These are phyloP conservation scores for Casuarina cunninghamiana DNA, from an alignment of 306 rosid genomes.

Conservation along the genomic window DNA sequence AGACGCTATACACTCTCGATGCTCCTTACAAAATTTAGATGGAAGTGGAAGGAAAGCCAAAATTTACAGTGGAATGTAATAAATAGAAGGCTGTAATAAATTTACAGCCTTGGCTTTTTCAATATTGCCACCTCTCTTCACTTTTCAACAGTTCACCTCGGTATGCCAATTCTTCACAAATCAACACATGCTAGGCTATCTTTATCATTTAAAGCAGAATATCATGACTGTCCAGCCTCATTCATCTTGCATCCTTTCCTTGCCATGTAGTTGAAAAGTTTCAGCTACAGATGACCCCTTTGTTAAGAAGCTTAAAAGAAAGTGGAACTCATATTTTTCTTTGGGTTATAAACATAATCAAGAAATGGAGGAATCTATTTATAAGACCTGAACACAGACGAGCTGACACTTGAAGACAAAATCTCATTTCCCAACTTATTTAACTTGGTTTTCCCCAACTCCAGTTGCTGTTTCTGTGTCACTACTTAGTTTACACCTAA, in stretches of 20 bases:
- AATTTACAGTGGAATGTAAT: background rate
- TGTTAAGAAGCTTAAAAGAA: too few species aligned
- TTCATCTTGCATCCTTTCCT: background rate
- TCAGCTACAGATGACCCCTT: too few species aligned
- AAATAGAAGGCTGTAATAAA: background rate
- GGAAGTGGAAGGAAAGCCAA: background rate
- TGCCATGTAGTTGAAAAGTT: background rate
- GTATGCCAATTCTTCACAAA: background rate
- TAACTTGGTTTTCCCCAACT: too few species aligned
- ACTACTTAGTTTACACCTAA: too few species aligned
- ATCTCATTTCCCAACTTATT: too few species aligned
- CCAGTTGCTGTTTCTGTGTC: too few species aligned
- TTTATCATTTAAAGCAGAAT: background rate
- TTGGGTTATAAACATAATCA: too few species aligned
- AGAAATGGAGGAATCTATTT: too few species aligned
- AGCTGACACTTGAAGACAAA: too few species aligned
- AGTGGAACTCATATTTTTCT: too few species aligned
- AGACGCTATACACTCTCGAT: background rate
- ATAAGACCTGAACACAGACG: too few species aligned
- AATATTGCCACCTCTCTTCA: background rate
- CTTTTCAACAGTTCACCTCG: background rate
- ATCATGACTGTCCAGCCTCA: background rate
- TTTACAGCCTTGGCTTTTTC: background rate
- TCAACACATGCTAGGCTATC: background rate
- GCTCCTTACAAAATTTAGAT: background rate